phyloP scores from a whole-genome alignment of 306 rosid species.

The Ziziphus jujuba region DNA sequence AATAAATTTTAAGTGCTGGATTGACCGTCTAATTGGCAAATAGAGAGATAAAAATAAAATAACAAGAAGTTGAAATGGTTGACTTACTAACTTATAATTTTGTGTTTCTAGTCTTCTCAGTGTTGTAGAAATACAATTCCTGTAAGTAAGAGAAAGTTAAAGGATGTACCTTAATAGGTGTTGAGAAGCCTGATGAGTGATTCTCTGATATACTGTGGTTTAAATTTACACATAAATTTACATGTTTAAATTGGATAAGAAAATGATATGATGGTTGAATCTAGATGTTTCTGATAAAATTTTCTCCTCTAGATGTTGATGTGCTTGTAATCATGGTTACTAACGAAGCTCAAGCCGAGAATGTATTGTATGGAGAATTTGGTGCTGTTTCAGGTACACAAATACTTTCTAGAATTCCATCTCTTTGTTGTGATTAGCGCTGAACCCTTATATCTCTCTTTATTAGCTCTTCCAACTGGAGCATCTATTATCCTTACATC shows the following conservation, averaged over 20 bases:
- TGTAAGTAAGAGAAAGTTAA: background rate
- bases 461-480: constrained; percentile 73
- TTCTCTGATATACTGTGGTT: background rate
- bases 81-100: background rate
- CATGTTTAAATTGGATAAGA: no score
- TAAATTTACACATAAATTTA: background rate
- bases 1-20: no score
- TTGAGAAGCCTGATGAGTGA: constrained; percentile 11
- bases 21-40: background rate
- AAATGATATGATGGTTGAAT: background rate
- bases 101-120: background rate
- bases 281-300: constrained; percentile 7
- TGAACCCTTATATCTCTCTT: constrained; percentile 36
- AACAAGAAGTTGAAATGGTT: background rate
- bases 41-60: no score
- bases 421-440: constrained; percentile 14
- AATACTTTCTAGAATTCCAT: constrained; percentile 24
- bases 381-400: constrained; percentile 87
- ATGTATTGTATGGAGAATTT: constrained; percentile 69
- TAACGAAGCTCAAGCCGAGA: constrained; percentile 85
- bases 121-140: background rate
- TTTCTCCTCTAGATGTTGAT: constrained; percentile 66
- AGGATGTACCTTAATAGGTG: background rate
- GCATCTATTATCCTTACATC: constrained; percentile 82
- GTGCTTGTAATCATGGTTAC: constrained; percentile 90